These are phyloP conservation scores for Coprinopsis marcescibilis DNA, from an alignment of 768 basidiomycete species.

Conservation along the genomic window DNA sequence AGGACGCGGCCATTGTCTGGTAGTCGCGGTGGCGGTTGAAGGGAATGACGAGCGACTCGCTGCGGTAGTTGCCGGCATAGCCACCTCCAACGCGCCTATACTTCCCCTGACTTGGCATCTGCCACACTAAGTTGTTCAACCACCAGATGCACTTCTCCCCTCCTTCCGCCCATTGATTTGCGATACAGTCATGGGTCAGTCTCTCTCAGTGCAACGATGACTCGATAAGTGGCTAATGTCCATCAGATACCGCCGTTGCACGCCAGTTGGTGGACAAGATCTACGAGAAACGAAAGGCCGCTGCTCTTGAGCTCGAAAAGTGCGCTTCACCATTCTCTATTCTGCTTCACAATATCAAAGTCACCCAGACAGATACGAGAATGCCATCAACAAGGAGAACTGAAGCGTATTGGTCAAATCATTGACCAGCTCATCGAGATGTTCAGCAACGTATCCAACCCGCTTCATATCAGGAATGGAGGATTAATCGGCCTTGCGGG, in stretches of 20 bases:
- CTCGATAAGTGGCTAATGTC: background rate
- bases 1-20: conserved; percentile 6
- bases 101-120: too few relatives aligned
- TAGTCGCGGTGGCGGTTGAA: too few relatives aligned
- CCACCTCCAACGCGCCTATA: too few relatives aligned
- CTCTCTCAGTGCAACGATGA: background rate
- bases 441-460: conserved; percentile 79
- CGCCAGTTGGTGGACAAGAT: conserved; percentile 88
- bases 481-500: conserved; percentile 95
- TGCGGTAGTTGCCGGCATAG: background rate
- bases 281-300: conserved; percentile 94
- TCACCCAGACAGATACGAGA: conserved; percentile 72
- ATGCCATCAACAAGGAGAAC: conserved; percentile 76
- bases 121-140: too few relatives aligned
- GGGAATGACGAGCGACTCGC: too few relatives aligned
- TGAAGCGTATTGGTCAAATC: conserved; percentile 76
- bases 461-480: conserved; percentile 87
- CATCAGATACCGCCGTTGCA: conserved; percentile 67
- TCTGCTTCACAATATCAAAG: background rate
- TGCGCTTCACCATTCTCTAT: conserved; percentile 25
- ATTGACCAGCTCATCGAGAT: conserved; percentile 94
- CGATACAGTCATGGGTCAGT: conserved; percentile 5
- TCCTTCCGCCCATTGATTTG: too few relatives aligned
- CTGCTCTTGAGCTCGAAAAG: conserved; percentile 96
- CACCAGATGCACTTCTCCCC: too few relatives aligned